These are phyloP conservation scores for Salvia hispanica DNA, from an alignment of 257 asterid species.

Conservation along the genomic window DNA sequence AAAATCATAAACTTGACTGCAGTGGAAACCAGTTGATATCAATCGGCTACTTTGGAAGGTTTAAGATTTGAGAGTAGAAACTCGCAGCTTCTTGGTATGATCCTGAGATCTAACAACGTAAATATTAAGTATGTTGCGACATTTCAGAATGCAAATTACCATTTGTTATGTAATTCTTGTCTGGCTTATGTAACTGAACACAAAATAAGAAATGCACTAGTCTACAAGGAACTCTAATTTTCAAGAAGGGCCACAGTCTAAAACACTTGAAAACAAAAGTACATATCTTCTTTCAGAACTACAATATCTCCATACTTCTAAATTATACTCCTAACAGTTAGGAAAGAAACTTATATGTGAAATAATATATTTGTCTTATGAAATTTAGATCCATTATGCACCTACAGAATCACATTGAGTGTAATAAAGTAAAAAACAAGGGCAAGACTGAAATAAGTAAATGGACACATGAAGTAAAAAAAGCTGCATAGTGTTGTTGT, in stretches of 20 bases:
- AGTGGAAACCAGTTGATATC: slow-evolving; percentile 19
- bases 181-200: not conserved
- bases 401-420: not conserved
- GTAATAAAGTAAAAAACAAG: not conserved
- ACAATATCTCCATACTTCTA: not conserved
- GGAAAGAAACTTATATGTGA: not conserved
- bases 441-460: not conserved
- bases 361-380: not conserved
- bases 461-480: not conserved
- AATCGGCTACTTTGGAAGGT: slow-evolving; percentile 5
- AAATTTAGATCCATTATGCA: slow-evolving; percentile 3
- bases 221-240: not conserved
- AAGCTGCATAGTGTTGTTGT: not conserved
- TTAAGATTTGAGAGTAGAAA: not conserved
- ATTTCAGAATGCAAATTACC: slow-evolving; percentile 24
- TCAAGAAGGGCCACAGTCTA: slow-evolving; percentile 8
- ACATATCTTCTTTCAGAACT: not conserved
- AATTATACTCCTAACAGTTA: not conserved
- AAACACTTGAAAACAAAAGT: not conserved
- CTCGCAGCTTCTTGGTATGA: slow-evolving; percentile 7
- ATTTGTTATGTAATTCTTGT: not conserved
- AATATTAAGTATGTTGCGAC: slow-evolving; percentile 10
- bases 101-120: slow-evolving; percentile 21
- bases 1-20: slow-evolving; percentile 24
- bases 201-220: not conserved